Base-by-base conservation (phyloP, 768 basidiomycete genomes). In the Lactarius sanguifluus region DNA sequence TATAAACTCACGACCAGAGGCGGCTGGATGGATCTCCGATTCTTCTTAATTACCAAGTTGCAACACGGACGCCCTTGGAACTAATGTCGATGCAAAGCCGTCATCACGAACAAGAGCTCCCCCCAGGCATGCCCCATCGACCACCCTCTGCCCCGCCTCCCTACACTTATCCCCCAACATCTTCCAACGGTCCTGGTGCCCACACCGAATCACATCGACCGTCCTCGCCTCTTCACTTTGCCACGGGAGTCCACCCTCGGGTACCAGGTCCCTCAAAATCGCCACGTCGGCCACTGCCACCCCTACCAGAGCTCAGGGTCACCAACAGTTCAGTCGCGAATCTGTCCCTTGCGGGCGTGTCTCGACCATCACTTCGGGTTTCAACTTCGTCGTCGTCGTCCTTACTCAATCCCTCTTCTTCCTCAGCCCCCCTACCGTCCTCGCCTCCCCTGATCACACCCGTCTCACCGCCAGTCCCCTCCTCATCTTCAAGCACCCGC, bases 141-240 rank as follows among this genome's bases (percentile, higher is more conserved):
- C 28, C 30, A 13, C 56, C 56, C 13, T 57, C 56, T n/a, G 56
- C 56, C 9, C 56, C 56, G 10, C 56, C 56, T 36, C 56, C 56
- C 18, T 57, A 57, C 20, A 34, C 13, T 15, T 52, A 52, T 52
- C 50, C 25, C 6, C 50, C 50, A 7, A 15, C 56, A 12, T 8
- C 9, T 9, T 9, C 30, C 34, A 12, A 36, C 8, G 32, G 4
- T 18, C 18, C 56, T 36, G 12, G 13, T 20, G 18, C 32, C 32
- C 10, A 10, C 12, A 34, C 34, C 32, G 34, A 30, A 4, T 23
- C 56, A 32, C 56, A 57, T 5, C 30, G 20, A 57, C n/a, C 18
- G 2, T 12, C 15, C 28, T 3, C 56, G 8, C 30, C 56, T 10
- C 32, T 2, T 9, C 30, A 32, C 18, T 13, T 36, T n/a, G 10